Conservation (phyloP, 1,284 basidiomycete species). For the Pseudozyma sp. region DNA sequence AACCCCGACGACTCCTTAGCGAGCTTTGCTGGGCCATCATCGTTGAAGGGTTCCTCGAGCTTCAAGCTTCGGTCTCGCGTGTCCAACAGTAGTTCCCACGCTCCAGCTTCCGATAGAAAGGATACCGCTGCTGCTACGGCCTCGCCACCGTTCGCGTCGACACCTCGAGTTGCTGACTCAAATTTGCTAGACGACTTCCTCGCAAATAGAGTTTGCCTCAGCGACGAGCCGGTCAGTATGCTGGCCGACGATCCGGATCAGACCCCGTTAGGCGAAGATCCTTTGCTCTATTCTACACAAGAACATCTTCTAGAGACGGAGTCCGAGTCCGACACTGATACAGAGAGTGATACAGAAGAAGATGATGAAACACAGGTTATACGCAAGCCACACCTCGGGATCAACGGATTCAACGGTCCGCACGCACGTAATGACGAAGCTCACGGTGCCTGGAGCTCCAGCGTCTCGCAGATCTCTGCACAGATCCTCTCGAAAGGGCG, state of each 20-base stretch:
- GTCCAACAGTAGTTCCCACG: slow-evolving; percentile 3
- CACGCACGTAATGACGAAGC: too few species aligned
- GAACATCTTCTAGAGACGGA: slow-evolving; percentile 49
- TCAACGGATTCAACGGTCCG: too few species aligned
- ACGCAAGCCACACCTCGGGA: background rate
- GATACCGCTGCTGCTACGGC: background rate
- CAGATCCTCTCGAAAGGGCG: background rate
- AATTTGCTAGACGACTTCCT: slow-evolving; percentile 6
- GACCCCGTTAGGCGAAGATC: slow-evolving; percentile 58
- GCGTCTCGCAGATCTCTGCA: background rate
- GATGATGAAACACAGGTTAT: slow-evolving; percentile 6
- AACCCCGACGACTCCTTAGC: slow-evolving; percentile 40
- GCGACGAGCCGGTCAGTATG: slow-evolving; percentile 53
- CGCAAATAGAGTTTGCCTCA: slow-evolving; percentile 26
- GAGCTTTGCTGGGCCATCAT: slow-evolving; percentile 30
- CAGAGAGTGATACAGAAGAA: slow-evolving; percentile 27
- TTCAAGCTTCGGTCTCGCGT: slow-evolving; percentile 37
- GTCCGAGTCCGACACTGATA: slow-evolving; percentile 32
- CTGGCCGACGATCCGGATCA: slow-evolving; percentile 48
- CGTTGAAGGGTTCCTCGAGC: slow-evolving; percentile 33
- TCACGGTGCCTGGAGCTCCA: background rate
- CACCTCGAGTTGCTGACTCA: background rate
- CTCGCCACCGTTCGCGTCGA: background rate
- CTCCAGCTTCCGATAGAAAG: background rate
- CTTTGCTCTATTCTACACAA: slow-evolving; percentile 49